Evolutionary conservation across 2,329 filamentous ascomycete genomes (phyloP).

Genomic region (Aspergillus terreus): DNA sequence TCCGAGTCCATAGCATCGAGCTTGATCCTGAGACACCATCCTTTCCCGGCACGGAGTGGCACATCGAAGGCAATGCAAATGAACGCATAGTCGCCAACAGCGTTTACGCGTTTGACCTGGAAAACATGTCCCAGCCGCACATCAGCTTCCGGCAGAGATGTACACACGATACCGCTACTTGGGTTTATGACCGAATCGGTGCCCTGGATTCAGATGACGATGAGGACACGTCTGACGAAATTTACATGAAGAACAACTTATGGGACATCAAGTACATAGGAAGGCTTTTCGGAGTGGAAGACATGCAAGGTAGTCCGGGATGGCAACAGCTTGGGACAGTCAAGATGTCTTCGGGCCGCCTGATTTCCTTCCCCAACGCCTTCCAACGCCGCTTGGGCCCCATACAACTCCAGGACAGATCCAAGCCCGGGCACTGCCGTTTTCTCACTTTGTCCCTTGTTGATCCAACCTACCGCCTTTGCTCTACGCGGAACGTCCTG

Average conservation of each 20-base stretch:
- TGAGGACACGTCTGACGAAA: background rate
- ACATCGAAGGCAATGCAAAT: slow-evolving; percentile 8
- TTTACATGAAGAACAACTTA: background rate
- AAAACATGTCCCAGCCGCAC: slow-evolving; percentile 8
- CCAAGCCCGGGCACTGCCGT: slow-evolving; percentile 6
- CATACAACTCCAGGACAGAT: slow-evolving; percentile 9
- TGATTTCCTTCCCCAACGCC: slow-evolving; percentile 11
- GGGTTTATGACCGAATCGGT: background rate
- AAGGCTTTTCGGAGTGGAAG: slow-evolving; percentile 3
- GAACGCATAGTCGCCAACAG: slow-evolving; percentile 8
- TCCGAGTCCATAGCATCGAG: slow-evolving; percentile 9
- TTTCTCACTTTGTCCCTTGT: slow-evolving; percentile 12
- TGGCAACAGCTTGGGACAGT: slow-evolving; percentile 13
- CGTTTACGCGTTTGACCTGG: slow-evolving; percentile 5
- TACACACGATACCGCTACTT: background rate
- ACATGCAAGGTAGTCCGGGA: background rate
- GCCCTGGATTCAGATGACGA: background rate
- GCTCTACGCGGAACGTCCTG: slow-evolving; percentile 11
- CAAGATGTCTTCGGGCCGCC: slow-evolving; percentile 5
- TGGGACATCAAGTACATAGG: slow-evolving; percentile 12
- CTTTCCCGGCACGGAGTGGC: slow-evolving; percentile 11
- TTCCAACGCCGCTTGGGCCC: slow-evolving; percentile 7
- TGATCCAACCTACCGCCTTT: slow-evolving; percentile 12
- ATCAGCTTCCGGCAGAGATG: slow-evolving; percentile 8
- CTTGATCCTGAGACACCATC: slow-evolving; percentile 7